phyloP scores from a whole-genome alignment of 257 asterid genomes.

The Orobanche coerulescens region DNA sequence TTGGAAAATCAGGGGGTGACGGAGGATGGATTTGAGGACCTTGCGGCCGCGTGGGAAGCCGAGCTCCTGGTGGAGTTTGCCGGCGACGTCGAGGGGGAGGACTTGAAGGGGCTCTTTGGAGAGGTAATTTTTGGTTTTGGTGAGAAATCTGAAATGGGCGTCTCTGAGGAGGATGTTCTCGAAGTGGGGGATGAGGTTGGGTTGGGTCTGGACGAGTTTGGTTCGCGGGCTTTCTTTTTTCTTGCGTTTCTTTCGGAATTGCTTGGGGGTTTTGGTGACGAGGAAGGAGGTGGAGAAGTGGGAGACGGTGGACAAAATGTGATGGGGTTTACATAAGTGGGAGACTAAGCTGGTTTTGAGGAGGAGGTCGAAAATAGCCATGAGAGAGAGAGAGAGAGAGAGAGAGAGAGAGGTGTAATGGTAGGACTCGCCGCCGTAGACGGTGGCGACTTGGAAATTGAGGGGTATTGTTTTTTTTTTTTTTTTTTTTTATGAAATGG shows the following conservation, averaged over 20 bases:
- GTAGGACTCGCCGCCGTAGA: constrained; percentile 6
- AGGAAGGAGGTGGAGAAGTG: constrained; percentile 76
- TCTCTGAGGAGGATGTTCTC: constrained; percentile 62
- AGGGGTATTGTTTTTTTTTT: neutral
- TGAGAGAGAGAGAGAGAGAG: constrained; percentile 8
- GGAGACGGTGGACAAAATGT: constrained; percentile 24
- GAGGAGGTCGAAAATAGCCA: constrained; percentile 39
- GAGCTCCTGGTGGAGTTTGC: constrained; percentile 69
- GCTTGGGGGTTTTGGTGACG: constrained; percentile 78
- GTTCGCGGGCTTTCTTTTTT: constrained; percentile 69
- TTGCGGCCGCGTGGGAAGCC: constrained; percentile 94
- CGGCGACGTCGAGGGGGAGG: constrained; percentile 77
- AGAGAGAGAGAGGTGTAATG: neutral
- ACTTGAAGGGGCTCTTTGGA: constrained; percentile 66
- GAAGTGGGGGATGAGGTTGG: constrained; percentile 52
- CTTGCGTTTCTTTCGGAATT: constrained; percentile 63
- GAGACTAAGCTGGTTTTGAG: constrained; percentile 21
- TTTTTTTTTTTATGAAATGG: too few species aligned
- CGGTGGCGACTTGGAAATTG: neutral
- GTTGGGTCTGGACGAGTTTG: constrained; percentile 62
- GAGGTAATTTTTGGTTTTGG: constrained; percentile 60
- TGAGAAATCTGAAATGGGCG: constrained; percentile 60
- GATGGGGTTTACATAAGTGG: constrained; percentile 18
- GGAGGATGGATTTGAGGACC: constrained; percentile 47
- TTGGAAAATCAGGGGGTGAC: constrained; percentile 63